phyloP scores from a whole-genome alignment of 257 asterid genomes.

The Osmanthus fragrans region DNA sequence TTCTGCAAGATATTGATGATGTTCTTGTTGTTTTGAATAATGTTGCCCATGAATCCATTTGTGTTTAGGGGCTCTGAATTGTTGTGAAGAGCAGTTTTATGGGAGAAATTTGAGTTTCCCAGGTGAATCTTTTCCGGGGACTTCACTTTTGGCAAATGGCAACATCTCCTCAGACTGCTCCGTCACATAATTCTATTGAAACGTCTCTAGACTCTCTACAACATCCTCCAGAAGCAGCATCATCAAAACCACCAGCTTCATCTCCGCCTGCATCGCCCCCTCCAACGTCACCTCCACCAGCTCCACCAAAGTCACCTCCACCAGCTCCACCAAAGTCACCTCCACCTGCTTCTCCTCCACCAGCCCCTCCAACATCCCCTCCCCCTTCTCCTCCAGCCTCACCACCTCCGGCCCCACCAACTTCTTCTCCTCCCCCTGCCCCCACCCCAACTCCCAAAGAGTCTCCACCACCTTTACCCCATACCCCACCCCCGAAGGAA shows the following conservation, averaged over 20 bases:
- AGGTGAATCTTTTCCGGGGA: neutral
- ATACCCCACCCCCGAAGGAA: neutral
- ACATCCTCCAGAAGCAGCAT: conserved; percentile 2
- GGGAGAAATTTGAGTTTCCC: neutral
- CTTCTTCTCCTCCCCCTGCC: neutral
- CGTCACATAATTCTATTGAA: neutral
- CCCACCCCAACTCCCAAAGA: neutral
- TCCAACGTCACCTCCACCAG: conserved; percentile 19
- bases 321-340: conserved; percentile 16
- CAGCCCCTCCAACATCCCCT: neutral
- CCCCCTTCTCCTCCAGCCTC: neutral
- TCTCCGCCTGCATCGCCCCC: conserved; percentile 12
- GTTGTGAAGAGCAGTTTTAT: conserved; percentile 1
- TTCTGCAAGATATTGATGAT: too few species aligned
- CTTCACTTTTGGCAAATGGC: neutral
- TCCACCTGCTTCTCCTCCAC: neutral
- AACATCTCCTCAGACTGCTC: conserved; percentile 6
- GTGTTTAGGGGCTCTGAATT: neutral
- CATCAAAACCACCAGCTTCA: conserved; percentile 22
- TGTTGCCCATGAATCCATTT: neutral
- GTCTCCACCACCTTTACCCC: neutral
- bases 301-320: conserved; percentile 14
- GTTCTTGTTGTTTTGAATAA: too few species aligned
- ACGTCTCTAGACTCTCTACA: neutral
- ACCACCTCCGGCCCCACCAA: conserved; percentile 3